Percentiles rank a stretch among this genome's conserved stretches.
These are phyloP conservation scores for Boletus edulis DNA, from an alignment of 768 basidiomycete species.

Conservation along the genomic window DNA sequence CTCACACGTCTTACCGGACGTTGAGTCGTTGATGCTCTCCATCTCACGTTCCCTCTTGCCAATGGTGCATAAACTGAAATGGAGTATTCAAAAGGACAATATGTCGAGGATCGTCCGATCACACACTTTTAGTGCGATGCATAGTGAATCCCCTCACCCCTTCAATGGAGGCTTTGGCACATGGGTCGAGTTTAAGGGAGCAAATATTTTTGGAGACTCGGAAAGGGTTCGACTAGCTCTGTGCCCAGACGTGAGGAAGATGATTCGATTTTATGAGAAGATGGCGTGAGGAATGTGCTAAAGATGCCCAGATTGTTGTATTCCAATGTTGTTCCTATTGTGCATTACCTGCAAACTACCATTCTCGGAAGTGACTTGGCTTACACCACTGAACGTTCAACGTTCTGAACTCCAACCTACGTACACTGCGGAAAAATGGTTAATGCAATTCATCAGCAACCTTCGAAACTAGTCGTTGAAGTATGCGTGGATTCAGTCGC, in stretches of 20 bases:
- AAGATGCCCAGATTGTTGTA: background rate
- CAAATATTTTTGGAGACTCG: constrained; percentile 50
- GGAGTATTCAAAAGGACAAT: constrained; percentile 63
- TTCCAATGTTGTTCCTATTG: background rate
- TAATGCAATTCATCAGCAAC: background rate
- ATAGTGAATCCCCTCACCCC: constrained; percentile 15
- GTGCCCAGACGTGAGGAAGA: constrained; percentile 61
- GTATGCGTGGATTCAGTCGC: constrained; percentile 78
- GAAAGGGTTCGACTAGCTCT: constrained; percentile 68
- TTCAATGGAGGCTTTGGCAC: constrained; percentile 39
- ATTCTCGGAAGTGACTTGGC: constrained; percentile 3
- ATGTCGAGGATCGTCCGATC: constrained; percentile 57
- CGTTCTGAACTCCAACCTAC: no score
- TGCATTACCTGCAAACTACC: background rate
- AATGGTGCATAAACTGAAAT: constrained; percentile 64
- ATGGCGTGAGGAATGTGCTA: constrained; percentile 20
- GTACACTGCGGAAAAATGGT: constrained; percentile 4
- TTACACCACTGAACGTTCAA: no score
- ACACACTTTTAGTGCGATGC: constrained; percentile 31
- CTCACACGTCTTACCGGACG: constrained; percentile 58
- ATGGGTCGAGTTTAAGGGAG: constrained; percentile 59
- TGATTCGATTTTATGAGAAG: constrained; percentile 58
- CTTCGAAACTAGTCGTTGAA: constrained; percentile 38
- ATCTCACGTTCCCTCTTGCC: constrained; percentile 64
- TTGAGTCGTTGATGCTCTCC: constrained; percentile 54